These are phyloP conservation scores for Rhododendron molle DNA, from an alignment of 148 eudicot species.

Conservation along the genomic window DNA sequence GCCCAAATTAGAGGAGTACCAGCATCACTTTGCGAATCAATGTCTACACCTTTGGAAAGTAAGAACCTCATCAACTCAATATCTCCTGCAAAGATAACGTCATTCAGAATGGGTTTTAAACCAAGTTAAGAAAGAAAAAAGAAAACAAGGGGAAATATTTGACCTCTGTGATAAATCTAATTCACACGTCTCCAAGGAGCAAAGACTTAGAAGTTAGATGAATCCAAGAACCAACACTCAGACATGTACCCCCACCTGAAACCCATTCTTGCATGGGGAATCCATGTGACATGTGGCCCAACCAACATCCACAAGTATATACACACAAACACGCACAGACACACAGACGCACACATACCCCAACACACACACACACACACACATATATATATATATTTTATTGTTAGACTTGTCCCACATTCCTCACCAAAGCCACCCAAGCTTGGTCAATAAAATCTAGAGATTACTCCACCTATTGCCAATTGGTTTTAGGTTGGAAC, in stretches of 20 bases:
- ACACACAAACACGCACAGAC: background rate
- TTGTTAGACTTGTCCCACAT: too few relatives aligned
- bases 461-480: too few relatives aligned
- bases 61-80: constrained; percentile 65
- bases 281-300: background rate
- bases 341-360: background rate
- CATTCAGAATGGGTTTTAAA: background rate
- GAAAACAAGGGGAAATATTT: background rate
- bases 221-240: background rate
- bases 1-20: constrained; percentile 98
- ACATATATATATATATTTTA: too few relatives aligned
- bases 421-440: too few relatives aligned
- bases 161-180: background rate
- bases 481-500: too few relatives aligned
- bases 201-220: background rate
- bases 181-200: background rate
- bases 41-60: constrained; percentile 56
- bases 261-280: background rate
- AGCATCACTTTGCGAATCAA: constrained; percentile 91
- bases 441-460: too few relatives aligned
- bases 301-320: background rate
- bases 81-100: constrained; percentile 47
- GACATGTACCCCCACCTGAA: background rate
- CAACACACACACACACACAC: background rate
- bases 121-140: background rate